phyloP scores from a whole-genome alignment of 257 asterid species.

The Primulina eburnea region DNA sequence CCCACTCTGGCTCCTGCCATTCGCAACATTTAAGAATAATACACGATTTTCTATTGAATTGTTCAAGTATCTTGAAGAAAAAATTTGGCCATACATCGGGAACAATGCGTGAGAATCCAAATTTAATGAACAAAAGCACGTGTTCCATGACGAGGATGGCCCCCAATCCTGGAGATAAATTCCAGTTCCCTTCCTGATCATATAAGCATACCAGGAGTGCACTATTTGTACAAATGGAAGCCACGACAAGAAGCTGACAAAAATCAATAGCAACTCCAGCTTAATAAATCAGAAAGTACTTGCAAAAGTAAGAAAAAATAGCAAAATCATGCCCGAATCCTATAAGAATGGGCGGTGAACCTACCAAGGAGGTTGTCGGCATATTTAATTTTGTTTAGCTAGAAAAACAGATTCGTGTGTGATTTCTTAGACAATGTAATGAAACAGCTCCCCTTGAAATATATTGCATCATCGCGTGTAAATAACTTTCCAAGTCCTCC shows the following conservation, averaged over 20 bases:
- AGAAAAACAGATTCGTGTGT: too few species aligned
- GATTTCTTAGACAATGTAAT: too few species aligned
- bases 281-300: neutral
- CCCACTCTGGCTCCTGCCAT: constrained; percentile 89
- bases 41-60: neutral
- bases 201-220: constrained; percentile 77
- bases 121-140: constrained; percentile 45
- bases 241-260: constrained; percentile 74
- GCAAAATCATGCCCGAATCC: neutral
- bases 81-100: neutral
- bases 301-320: neutral
- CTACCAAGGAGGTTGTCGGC: too few species aligned
- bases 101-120: neutral
- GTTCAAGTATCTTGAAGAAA: too few species aligned
- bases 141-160: constrained; percentile 92
- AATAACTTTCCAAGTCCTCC: too few species aligned
- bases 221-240: constrained; percentile 87
- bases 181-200: constrained; percentile 82
- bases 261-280: constrained; percentile 21
- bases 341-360: too few species aligned
- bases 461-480: too few species aligned
- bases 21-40: constrained; percentile 6
- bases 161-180: constrained; percentile 79
- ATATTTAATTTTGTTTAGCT: too few species aligned
- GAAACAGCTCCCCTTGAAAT: too few species aligned